Percentiles rank a stretch among this genome's conserved stretches.
phyloP scores from a whole-genome alignment of 2,329 filamentous ascomycete genomes.

The Aspergillus neotritici region DNA sequence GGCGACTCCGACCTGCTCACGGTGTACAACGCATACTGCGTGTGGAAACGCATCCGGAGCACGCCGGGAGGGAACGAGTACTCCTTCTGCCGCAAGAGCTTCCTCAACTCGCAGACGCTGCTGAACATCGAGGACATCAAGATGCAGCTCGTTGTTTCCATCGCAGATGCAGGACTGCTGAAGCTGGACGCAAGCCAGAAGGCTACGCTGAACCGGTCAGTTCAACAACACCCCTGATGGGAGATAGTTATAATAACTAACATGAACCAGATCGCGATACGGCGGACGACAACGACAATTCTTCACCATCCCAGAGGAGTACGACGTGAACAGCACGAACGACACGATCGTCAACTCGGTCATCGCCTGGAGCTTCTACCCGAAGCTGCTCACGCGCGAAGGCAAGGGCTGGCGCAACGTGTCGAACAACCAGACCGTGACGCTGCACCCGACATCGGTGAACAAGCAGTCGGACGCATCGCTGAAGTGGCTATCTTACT shows the following conservation, averaged over 20 bases:
- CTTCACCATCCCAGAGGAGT: conserved; percentile 71
- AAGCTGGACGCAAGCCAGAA: conserved; percentile 69
- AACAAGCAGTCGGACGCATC: conserved; percentile 59
- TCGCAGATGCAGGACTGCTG: conserved; percentile 81
- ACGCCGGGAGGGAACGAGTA: conserved; percentile 68
- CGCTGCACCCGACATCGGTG: conserved; percentile 79
- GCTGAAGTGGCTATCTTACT: conserved; percentile 83
- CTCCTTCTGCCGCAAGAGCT: conserved; percentile 92
- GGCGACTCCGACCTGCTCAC: conserved; percentile 89
- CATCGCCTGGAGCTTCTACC: conserved; percentile 92
- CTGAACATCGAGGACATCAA: conserved; percentile 94
- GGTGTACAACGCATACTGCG: conserved; percentile 84
- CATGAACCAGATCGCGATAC: conserved; percentile 50
- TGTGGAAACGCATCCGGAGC: conserved; percentile 79
- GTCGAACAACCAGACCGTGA: conserved; percentile 85
- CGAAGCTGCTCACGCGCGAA: conserved; percentile 80
- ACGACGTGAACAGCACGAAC: conserved; percentile 71
- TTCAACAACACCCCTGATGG: not conserved
- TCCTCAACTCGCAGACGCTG: conserved; percentile 80
- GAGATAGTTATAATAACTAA: conserved; percentile 7
- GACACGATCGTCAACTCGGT: conserved; percentile 74
- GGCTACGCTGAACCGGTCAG: conserved; percentile 58
- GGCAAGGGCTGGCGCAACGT: conserved; percentile 85
- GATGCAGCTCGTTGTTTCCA: conserved; percentile 75
- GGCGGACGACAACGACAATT: conserved; percentile 65